Conservation (phyloP, 2,329 filamentous ascomycete species). For the Aspergillus pseudotamarii region DNA sequence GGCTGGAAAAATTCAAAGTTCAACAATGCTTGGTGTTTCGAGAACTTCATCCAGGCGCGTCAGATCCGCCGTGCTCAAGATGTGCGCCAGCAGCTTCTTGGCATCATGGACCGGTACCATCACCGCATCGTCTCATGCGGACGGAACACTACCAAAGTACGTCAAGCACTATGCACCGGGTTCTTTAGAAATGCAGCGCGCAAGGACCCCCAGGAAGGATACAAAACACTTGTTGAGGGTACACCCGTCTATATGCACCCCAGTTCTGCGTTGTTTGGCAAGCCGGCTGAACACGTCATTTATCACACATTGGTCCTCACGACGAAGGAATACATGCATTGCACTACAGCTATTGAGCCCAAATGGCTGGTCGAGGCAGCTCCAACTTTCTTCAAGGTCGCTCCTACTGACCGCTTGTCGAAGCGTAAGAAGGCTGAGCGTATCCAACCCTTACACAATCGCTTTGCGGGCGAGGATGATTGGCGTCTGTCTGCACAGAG, state of each 20-base stretch:
- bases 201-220: conserved; percentile 95
- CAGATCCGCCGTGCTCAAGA: conserved; percentile 88
- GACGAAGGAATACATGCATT: conserved; percentile 97
- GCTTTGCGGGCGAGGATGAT: conserved; percentile 89
- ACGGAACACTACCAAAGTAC: conserved; percentile 80
- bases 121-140: conserved; percentile 83
- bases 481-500: conserved; percentile 91
- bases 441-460: conserved; percentile 93
- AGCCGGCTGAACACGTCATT: conserved; percentile 94
- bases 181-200: conserved; percentile 95
- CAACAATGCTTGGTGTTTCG: conserved; percentile 89
- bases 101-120: conserved; percentile 91
- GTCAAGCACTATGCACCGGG: conserved; percentile 85
- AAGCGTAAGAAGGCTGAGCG: conserved; percentile 93
- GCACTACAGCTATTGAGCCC: conserved; percentile 88
- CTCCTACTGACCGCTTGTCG: conserved; percentile 79
- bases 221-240: conserved; percentile 94
- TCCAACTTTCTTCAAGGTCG: conserved; percentile 99
- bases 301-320: conserved; percentile 67
- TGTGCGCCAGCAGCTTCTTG: conserved; percentile 85
- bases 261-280: conserved; percentile 87
- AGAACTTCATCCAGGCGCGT: conserved; percentile 95
- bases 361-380: conserved; percentile 93
- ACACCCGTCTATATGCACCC: conserved; percentile 96
- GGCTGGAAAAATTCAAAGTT: conserved; percentile 87